Percentiles rank a stretch among this genome's conserved stretches.
Evolutionary conservation across 108 stramenopile species (phyloP).

Genomic region (Skeletonema potamos): DNA sequence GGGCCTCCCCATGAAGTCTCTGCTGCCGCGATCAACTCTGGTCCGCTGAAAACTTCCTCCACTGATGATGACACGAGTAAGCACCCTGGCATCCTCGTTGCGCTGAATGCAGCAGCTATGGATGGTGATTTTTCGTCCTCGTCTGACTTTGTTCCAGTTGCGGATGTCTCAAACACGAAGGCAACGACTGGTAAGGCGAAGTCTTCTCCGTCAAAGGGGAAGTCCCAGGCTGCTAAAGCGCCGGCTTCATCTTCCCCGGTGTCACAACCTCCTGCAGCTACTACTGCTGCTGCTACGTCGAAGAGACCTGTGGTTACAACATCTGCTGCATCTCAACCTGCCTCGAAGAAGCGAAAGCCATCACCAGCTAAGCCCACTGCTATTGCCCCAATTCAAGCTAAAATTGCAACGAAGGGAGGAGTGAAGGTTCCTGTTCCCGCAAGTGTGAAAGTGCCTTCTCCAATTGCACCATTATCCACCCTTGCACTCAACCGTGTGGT

Average conservation of each 20-base stretch:
- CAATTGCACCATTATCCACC: neutral
- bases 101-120: constrained; percentile 45
- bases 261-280: neutral
- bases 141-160: constrained; percentile 18
- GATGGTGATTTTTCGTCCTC: constrained; percentile 26
- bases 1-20: constrained; percentile 16
- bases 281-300: neutral
- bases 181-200: neutral
- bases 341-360: constrained; percentile 37
- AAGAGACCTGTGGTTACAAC: constrained; percentile 5
- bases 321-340: constrained; percentile 4
- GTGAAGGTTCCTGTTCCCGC: constrained; percentile 20
- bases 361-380: constrained; percentile 7
- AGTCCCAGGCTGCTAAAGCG: constrained; percentile 14
- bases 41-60: neutral
- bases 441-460: neutral
- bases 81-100: constrained; percentile 35
- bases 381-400: constrained; percentile 13
- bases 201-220: neutral
- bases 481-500: neutral
- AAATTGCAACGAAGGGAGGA: constrained; percentile 10
- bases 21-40: constrained; percentile 1
- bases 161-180: constrained; percentile 4
- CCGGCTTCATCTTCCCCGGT: neutral
- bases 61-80: constrained; percentile 24